Base-by-base conservation (phyloP, 805 yeast species). In the Candida khao-thaluensis region DNA sequence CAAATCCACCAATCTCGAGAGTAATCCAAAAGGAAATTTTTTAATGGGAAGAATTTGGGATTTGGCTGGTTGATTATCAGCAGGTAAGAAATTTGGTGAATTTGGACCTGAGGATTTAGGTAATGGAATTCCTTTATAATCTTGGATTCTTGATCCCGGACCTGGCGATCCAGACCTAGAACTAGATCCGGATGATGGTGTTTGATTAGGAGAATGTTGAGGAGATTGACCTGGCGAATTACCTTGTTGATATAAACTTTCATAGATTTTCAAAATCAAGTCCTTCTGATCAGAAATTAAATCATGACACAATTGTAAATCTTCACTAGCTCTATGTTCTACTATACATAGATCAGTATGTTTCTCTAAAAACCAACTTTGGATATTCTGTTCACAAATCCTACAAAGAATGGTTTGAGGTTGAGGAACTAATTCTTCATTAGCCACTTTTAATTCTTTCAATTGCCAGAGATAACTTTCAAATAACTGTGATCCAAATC, bases 351-450 rank as follows among this genome's bases (percentile, higher is more conserved):
- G 65, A 53, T 89, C 93, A 1, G 91, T 82, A 61, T 93, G 99
- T 35, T 82, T 75, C 51, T 91, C 99, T 27, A 93, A 69, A 84
- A 95, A 93, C 99, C 99, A 93, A 3, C 89, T 85, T 3, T 95
- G 96, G n/a, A 89, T 81, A 34, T 76, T 76, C 21, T 81, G 79
- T 54, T 93, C 99, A 62, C 99, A 93, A 18, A 93, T 89, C 34
- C 96, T 74, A 59, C 99, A 93, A 22, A 93, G 65, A 25, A 85
- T 88, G 41, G 80, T 73, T 17, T 82, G 81, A 1, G 96, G 96
- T n/a, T 79, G 74, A 0, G 96, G 95, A 0, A 87, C 71, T 42
- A 71, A 68, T 8, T 63, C 70, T 51, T 81, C 84, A 48, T 83
- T 84, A 2, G 79, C 69, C 11, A 82, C 69, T 7, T 82, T 86